Evolutionary conservation across 345 rosid genomes (phyloP), one percentile per base, ranked within the genome.

Genomic region (Eucalyptus pauciflora): DNA sequence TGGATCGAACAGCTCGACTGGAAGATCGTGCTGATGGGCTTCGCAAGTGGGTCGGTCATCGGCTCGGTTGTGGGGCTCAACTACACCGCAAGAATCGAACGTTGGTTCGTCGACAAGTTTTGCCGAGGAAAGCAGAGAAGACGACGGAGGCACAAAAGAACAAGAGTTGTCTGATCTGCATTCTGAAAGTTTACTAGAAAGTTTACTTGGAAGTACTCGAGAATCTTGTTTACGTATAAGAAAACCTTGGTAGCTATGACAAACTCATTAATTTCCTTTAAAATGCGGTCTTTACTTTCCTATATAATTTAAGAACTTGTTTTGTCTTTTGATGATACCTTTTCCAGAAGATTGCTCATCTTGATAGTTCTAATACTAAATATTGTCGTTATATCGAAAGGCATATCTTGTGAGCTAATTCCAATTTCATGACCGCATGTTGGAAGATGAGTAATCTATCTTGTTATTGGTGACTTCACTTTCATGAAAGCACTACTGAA

Each of bases 11-110:
- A 87, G 20, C 43, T 89, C 16, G 45, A 71, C 3, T 86, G 90
- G 90, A 86, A 67, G 51, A 52, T 87, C n/a, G 87, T 87, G 27
- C 33, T 89, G 88, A 80, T 52, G 86, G 90, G 88, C 17, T 29
- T 86, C 29, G 90, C 46, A 3, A 87, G 90, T 22, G 86, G 90
- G 18, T 43, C 33, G 13, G 88, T 86, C 56, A 9, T 69, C 18
- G 90, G 90, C 54, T 76, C 56, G 16, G 76, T 87, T 3, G 1
- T 86, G 62, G 88, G 86, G 45, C 90, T 31, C 22, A 50, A 49
- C 52, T 25, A 43, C 18, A 51, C 56, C 76, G 20, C 49, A 3
- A 7, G 24, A 56, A 10, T 67, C 60, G 52, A 58, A 17, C 46
- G 25, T 45, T 56, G 52, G 87, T 29, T 85, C 54, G 46, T 88